Base-by-base conservation (phyloP, 352 stramenopile species). In the Phytopythium litorale region DNA sequence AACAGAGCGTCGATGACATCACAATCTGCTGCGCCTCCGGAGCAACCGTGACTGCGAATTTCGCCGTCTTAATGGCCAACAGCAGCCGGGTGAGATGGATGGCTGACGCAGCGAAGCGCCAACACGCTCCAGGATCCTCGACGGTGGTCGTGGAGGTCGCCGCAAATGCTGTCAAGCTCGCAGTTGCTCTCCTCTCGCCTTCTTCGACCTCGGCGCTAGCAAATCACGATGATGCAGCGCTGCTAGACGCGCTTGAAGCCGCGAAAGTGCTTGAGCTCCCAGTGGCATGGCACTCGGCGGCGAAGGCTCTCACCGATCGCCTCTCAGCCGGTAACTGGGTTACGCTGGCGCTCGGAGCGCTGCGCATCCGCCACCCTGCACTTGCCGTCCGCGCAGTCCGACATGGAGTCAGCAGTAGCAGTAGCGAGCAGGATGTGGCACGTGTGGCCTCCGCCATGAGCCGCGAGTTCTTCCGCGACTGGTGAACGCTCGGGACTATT, bases 271-370 rank as follows among this genome's bases (percentile, higher is more conserved):
- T 61, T 13, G 62, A 61, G 1, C 68, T 58, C 33, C 68, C 51
- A 42, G 75, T 64, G 23, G 72, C 59, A 38, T 87, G 77, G 77
- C 77, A 87, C 55, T 56, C 48, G 1, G 65, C 68, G 15, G 74
- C 77, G 18, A 66, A 64, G 28, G 60, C 65, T 1, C 68, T 81
- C 42, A 74, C 60, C 23, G 35, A 61, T 18, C 42, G 68, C 32
- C 69, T 82, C 28, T 68, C 74, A 32, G 21, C 37, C 0, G 59
- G 32, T 1, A 79, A 70, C 38, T 84, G 74, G 70, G 45, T 65
- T 9, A 16, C 51, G 1, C 56, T 72, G 21, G 65, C 81, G 21
- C 73, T 70, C 15, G 56, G 76, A 4, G 71, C 67, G 18, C 8
- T 67, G 45, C 66, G 46, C 15, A 37, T 78, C 16, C 67, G 64